These are phyloP conservation scores for Kalmanozyma brasiliensis DNA, from an alignment of 1,284 basidiomycete genomes.

Conservation along the genomic window DNA sequence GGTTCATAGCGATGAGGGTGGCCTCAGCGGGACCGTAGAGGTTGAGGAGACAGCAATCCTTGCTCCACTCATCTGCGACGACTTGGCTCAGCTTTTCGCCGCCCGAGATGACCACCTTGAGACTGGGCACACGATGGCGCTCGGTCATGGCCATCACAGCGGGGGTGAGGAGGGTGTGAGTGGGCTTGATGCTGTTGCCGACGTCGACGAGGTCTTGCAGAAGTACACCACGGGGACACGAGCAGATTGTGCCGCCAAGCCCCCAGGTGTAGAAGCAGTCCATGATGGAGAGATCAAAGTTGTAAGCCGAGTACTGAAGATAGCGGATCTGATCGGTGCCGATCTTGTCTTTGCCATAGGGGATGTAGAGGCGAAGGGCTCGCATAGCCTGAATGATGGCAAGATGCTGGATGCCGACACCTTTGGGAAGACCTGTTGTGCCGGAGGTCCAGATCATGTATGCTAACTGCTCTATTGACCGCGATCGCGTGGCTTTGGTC, in stretches of 20 bases:
- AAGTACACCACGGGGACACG: conserved; percentile 54
- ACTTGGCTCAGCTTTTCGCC: conserved; percentile 69
- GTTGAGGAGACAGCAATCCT: conserved; percentile 65
- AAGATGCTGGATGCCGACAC: conserved; percentile 64
- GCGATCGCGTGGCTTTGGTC: conserved; percentile 13
- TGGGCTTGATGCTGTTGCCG: conserved; percentile 56
- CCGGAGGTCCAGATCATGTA: conserved; percentile 69
- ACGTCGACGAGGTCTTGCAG: conserved; percentile 59
- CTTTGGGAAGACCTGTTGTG: conserved; percentile 68
- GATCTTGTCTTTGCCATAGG: conserved; percentile 49
- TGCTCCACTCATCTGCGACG: conserved; percentile 68
- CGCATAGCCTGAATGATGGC: conserved; percentile 67
- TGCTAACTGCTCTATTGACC: conserved; percentile 55
- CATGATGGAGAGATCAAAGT: conserved; percentile 67
- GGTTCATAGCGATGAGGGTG: conserved; percentile 65
- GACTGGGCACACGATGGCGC: conserved; percentile 57
- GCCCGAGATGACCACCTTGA: conserved; percentile 68
- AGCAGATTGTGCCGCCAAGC: conserved; percentile 64
- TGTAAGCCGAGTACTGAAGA: conserved; percentile 68
- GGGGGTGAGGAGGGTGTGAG: conserved; percentile 67
- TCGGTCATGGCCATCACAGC: conserved; percentile 68
- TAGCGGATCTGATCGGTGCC: conserved; percentile 59
- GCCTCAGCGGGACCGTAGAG: conserved; percentile 67
- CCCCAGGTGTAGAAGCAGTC: conserved; percentile 67
- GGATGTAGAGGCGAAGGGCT: conserved; percentile 62